phyloP scores from a whole-genome alignment of 2,329 filamentous ascomycete species.

The Decorospora gaudefroyi region DNA sequence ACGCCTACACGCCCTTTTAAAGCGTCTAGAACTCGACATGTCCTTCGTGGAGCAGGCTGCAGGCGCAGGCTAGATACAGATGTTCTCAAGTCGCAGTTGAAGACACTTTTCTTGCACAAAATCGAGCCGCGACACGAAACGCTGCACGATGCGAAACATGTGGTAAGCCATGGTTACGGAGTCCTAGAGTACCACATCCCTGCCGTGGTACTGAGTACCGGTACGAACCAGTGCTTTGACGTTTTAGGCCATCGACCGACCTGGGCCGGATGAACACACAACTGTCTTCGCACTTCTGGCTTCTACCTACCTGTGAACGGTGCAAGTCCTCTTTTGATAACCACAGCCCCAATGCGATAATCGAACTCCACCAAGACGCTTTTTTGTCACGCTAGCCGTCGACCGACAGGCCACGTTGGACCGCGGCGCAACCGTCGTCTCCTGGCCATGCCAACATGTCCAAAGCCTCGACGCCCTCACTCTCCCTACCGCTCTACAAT shows the following conservation, averaged over 20 bases:
- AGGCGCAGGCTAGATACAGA: not conserved
- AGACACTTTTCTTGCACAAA: not conserved
- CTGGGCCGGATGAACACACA: conserved; percentile 20
- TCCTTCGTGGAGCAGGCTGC: not conserved
- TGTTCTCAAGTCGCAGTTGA: not conserved
- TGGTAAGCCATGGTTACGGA: conserved; percentile 17
- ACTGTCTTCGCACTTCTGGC: conserved; percentile 7
- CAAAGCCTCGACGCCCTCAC: conserved; percentile 61
- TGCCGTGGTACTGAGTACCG: conserved; percentile 19
- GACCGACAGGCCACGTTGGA: conserved; percentile 39
- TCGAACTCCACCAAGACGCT: conserved; percentile 5
- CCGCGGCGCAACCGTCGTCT: conserved; percentile 36
- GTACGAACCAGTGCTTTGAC: conserved; percentile 30
- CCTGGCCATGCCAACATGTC: conserved; percentile 64
- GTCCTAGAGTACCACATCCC: conserved; percentile 18
- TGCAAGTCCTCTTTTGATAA: conserved; percentile 5
- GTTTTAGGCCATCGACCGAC: conserved; percentile 27
- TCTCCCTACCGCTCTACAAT: conserved; percentile 63
- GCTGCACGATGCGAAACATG: conserved; percentile 8
- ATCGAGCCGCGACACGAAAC: not conserved
- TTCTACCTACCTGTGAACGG: conserved; percentile 1
- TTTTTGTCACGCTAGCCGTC: conserved; percentile 11
- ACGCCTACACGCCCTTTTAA: conserved; percentile 6
- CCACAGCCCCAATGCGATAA: conserved; percentile 33
- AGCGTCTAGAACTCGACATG: not conserved